phyloP scores from a whole-genome alignment of 2,329 filamentous ascomycete species.

The Sordariomycetes sp. region DNA sequence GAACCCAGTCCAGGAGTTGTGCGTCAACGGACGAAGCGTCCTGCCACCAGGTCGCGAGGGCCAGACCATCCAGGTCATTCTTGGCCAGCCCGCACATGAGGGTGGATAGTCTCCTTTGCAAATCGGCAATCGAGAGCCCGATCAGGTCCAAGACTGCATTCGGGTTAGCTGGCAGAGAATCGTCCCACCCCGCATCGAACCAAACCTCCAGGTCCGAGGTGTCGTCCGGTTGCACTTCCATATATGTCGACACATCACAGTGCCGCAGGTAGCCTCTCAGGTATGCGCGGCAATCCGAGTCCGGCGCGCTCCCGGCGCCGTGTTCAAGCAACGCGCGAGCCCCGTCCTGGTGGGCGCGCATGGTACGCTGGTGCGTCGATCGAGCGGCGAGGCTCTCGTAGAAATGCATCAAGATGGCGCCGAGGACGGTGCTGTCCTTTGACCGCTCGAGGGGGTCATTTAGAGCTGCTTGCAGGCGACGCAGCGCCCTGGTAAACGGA shows the following conservation, averaged over 20 bases:
- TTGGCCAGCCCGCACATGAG: constrained; percentile 1
- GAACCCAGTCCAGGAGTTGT: constrained; percentile 8
- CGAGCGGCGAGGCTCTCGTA: constrained; percentile 9
- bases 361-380: constrained; percentile 6
- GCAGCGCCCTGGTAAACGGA: constrained; percentile 7
- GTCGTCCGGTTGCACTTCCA: constrained; percentile 7
- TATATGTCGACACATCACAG: constrained; percentile 9
- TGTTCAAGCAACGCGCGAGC: constrained; percentile 9
- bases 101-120: constrained; percentile 6
- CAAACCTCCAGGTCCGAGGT: constrained; percentile 7
- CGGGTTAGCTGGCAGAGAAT: constrained; percentile 8
- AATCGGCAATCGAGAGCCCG: constrained; percentile 8
- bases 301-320: constrained; percentile 3
- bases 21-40: constrained; percentile 6
- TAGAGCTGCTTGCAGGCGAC: constrained; percentile 8
- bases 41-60: constrained; percentile 7
- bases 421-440: constrained; percentile 9
- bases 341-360: constrained; percentile 9
- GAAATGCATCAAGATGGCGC: constrained; percentile 9
- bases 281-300: constrained; percentile 8
- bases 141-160: constrained; percentile 9
- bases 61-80: constrained; percentile 3
- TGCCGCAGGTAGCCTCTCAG: constrained; percentile 8
- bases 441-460: constrained; percentile 8
- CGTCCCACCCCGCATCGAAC: constrained; percentile 8